A percentile compares a stretch with the other conserved stretches of the same genome.
phyloP scores from a whole-genome alignment of 768 basidiomycete genomes.

The Lactifluus pinguis region DNA sequence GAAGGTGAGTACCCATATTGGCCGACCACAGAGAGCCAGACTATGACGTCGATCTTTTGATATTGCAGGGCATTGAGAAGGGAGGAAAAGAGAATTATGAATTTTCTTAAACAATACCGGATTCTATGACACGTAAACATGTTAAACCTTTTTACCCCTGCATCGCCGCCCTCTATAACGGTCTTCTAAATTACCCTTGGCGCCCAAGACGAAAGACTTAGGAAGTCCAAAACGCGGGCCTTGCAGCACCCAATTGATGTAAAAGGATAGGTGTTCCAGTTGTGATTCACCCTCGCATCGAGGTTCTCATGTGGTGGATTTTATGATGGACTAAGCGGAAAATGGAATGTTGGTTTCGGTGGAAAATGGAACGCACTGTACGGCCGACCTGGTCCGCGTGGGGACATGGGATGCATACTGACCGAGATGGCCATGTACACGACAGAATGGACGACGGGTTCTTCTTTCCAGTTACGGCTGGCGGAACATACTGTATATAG shows the following conservation, averaged over 20 bases:
- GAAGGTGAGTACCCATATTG: slow-evolving; percentile 21
- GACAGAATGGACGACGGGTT: not conserved
- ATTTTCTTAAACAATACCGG: not conserved
- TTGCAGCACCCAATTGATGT: not conserved
- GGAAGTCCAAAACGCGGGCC: not conserved
- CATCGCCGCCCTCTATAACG: not conserved
- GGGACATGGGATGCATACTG: not conserved
- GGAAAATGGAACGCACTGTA: not conserved
- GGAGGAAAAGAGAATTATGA: slow-evolving; percentile 20
- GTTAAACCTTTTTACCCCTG: not conserved
- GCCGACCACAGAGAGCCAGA: not conserved
- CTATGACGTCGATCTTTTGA: not conserved
- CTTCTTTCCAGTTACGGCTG: not conserved
- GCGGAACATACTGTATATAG: not conserved
- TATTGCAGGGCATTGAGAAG: slow-evolving; percentile 21
- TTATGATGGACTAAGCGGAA: not conserved
- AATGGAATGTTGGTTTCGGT: not conserved
- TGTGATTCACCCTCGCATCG: not conserved
- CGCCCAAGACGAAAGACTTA: not conserved
- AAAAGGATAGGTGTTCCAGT: not conserved
- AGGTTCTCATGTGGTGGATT: not conserved
- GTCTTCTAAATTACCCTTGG: not conserved
- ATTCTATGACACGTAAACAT: not conserved
- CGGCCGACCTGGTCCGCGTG: not conserved
- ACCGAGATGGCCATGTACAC: not conserved